Evolutionary conservation across 345 rosid genomes (phyloP).

Genomic region (Lumnitzera littorea): DNA sequence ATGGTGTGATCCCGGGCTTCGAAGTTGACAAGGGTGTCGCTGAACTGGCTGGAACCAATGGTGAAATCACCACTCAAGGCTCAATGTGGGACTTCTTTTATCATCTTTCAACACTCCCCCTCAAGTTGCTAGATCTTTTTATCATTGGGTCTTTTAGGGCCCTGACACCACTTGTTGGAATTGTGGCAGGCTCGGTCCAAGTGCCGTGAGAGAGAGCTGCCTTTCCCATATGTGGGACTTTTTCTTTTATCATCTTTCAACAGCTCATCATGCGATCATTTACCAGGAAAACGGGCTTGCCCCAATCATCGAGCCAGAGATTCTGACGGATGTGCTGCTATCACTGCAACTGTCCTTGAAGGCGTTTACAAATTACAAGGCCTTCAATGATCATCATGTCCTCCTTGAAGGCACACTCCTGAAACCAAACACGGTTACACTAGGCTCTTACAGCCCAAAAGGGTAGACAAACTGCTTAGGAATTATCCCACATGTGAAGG

Average conservation of each 20-base stretch:
- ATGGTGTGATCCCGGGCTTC: conserved; percentile 75
- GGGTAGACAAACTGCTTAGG: conserved; percentile 27
- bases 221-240: too few species aligned
- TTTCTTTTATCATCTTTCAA: too few species aligned
- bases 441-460: conserved; percentile 79
- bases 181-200: too few species aligned
- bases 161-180: too few species aligned
- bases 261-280: conserved; percentile 83
- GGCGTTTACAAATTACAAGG: conserved; percentile 63
- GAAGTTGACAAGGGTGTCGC: conserved; percentile 95
- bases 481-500: too few species aligned
- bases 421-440: conserved; percentile 97
- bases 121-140: too few species aligned
- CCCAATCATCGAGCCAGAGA: conserved; percentile 89
- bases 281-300: conserved; percentile 95
- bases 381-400: conserved; percentile 88
- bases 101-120: too few species aligned
- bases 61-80: conserved; percentile 94
- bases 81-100: too few species aligned
- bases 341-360: conserved; percentile 71
- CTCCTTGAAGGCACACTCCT: conserved; percentile 93
- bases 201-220: too few species aligned
- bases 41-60: conserved; percentile 74
- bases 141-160: too few species aligned
- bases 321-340: conserved; percentile 90